Evolutionary conservation across 306 rosid species (phyloP), one percentile per base, ranked within the genome.

Genomic region (Malus sieversii): DNA sequence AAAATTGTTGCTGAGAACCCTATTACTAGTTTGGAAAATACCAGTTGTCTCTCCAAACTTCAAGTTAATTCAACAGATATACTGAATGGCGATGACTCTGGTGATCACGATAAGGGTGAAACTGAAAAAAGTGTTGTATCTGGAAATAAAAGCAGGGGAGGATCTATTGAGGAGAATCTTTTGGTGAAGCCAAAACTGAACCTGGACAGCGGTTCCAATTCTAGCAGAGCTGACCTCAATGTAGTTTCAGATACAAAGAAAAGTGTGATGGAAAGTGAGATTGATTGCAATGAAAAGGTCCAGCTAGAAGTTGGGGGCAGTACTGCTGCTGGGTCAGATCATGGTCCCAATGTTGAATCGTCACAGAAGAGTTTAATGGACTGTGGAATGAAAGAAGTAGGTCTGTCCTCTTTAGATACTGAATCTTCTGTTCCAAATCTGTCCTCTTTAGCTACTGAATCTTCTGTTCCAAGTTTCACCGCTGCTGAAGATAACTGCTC

Each of bases 401-500:
- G 77, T 7, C 45, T 68, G 29, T 78, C 87, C 72, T 70, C 78
- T 70, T 35, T 82, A 33, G 53, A 75, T 70, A 53, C 78, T 4
- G 79, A 79, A 70, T 45, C 86, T 78, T 35, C 40, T 35, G 8
- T 35, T 35, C 40, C 42, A 38, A 38, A 38, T 7, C 45, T 68
- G 35, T 80, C 88, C 74, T 70, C 78, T 70, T 38, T 82, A 33
- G 53, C 73, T 70, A 53, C 78, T 2, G 78, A 78, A 70, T 45
- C 85, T 78, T 84, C 83, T 76, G 71, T 78, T 72, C 85, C 57
- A 38, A 74, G 55, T 68, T 79, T 45, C 46, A 66, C 78, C 53
- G 62, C 78, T 52, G 74, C 70, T 80, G 85, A 68, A 70, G 87
- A 78, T 64, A 78, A 44, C 16, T 23, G 22, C 71, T 62, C 57